Conservation (phyloP, 2,329 filamentous ascomycete genomes). For the Pseudogymnoascus destructans region DNA sequence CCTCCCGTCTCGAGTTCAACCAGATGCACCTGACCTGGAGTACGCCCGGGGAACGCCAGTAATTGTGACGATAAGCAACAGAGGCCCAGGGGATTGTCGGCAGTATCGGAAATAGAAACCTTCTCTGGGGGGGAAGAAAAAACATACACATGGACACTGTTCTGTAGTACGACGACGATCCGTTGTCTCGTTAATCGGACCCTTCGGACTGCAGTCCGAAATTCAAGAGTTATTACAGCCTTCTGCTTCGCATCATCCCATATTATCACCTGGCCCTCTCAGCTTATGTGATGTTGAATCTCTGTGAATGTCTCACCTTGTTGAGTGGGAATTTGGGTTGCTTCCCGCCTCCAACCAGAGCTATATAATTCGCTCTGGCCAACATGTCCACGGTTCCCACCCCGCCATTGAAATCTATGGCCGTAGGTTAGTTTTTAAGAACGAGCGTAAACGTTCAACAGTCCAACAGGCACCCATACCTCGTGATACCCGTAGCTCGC, state of each 20-base stretch:
- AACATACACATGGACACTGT: conserved; percentile 68
- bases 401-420: conserved; percentile 62
- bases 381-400: conserved; percentile 79
- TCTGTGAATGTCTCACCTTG: conserved; percentile 41
- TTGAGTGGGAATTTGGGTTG: conserved; percentile 77
- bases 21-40: conserved; percentile 76
- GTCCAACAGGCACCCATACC: conserved; percentile 27
- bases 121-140: conserved; percentile 62
- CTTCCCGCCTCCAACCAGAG: conserved; percentile 76
- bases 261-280: conserved; percentile 51
- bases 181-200: conserved; percentile 64
- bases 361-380: conserved; percentile 73
- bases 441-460: neutral
- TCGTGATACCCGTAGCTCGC: conserved; percentile 52
- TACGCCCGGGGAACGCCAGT: conserved; percentile 78
- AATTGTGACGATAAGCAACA: conserved; percentile 62
- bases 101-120: conserved; percentile 67
- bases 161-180: conserved; percentile 69
- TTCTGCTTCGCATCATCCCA: conserved; percentile 81
- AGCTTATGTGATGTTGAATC: neutral
- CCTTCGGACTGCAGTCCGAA: conserved; percentile 67
- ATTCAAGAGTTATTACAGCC: conserved; percentile 62
- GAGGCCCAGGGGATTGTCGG: conserved; percentile 69
- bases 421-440: neutral
- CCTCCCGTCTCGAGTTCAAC: conserved; percentile 66